These are phyloP conservation scores for Friedmanniomyces endolithicus DNA, from an alignment of 495 filamentous ascomycete genomes.

Conservation along the genomic window DNA sequence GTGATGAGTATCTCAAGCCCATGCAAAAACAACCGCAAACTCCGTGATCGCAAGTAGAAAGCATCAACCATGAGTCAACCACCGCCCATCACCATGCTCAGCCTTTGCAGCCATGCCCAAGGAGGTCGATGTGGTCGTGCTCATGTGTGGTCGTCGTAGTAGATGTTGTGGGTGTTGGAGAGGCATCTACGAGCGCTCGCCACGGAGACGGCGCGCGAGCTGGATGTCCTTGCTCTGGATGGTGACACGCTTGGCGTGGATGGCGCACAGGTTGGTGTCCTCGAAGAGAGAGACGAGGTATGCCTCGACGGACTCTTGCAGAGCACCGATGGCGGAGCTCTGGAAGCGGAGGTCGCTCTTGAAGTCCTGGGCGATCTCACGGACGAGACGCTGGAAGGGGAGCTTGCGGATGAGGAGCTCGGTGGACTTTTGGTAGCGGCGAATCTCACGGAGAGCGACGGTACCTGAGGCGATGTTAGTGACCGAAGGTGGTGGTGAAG, in stretches of 20 bases:
- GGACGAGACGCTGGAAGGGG: constrained; percentile 99
- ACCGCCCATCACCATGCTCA: constrained; percentile 19
- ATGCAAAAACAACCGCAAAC: constrained; percentile 10
- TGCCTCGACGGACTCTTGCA: constrained; percentile 99
- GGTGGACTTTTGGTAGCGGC: constrained; percentile 99
- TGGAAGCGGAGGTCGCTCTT: constrained; percentile 99
- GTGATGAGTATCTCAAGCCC: constrained; percentile 14
- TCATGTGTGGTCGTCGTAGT: constrained; percentile 12
- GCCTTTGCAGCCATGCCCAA: constrained; percentile 5
- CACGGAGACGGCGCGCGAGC: constrained; percentile 27
- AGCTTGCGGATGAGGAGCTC: constrained; percentile 99
- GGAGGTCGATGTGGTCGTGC: constrained; percentile 19
- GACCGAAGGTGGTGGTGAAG: not conserved
- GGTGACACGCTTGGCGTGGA: constrained; percentile 94
- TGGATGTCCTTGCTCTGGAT: constrained; percentile 32
- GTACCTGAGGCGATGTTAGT: constrained; percentile 49
- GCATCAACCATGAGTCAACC: constrained; percentile 3
- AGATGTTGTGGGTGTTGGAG: constrained; percentile 5
- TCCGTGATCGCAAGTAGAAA: constrained; percentile 7
- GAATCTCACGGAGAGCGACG: constrained; percentile 99
- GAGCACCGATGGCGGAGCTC: constrained; percentile 97
- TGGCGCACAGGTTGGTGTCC: constrained; percentile 99
- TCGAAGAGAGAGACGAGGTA: constrained; percentile 99
- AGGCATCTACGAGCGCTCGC: constrained; percentile 25
- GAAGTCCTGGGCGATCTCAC: constrained; percentile 99